These are phyloP conservation scores for Penicillium sp. DNA, from an alignment of 2,329 filamentous ascomycete species.

Conservation along the genomic window DNA sequence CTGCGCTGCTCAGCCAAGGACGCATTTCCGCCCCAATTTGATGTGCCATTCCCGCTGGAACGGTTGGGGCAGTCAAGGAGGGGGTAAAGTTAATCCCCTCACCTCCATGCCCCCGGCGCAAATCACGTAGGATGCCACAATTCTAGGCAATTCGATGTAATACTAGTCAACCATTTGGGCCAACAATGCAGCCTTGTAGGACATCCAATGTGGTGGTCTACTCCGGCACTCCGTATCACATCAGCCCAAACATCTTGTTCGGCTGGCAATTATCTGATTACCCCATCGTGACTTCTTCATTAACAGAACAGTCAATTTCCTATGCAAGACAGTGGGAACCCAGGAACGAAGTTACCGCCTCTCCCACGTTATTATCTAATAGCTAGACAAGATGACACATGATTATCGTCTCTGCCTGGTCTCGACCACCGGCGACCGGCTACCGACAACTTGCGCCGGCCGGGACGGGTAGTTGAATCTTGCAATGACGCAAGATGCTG, in stretches of 20 bases:
- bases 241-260: neutral
- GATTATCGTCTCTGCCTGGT: slow-evolving; percentile 16
- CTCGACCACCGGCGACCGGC: slow-evolving; percentile 19
- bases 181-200: neutral
- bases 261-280: neutral
- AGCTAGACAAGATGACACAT: slow-evolving; percentile 26
- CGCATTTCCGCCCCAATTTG: neutral
- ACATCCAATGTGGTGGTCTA: neutral
- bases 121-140: neutral
- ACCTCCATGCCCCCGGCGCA: neutral
- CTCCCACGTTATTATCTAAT: slow-evolving; percentile 25
- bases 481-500: neutral
- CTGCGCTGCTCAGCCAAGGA: neutral
- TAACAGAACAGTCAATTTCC: neutral
- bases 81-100: slow-evolving; percentile 1
- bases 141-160: neutral
- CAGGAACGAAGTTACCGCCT: neutral
- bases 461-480: neutral
- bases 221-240: slow-evolving; percentile 3
- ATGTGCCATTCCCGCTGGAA: neutral
- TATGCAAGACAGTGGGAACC: slow-evolving; percentile 6
- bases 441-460: slow-evolving; percentile 1
- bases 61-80: neutral
- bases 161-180: neutral
- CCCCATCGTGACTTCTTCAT: neutral